Conservation (phyloP, 2,329 filamentous ascomycete genomes). For the Exophiala lecanii-corni region DNA sequence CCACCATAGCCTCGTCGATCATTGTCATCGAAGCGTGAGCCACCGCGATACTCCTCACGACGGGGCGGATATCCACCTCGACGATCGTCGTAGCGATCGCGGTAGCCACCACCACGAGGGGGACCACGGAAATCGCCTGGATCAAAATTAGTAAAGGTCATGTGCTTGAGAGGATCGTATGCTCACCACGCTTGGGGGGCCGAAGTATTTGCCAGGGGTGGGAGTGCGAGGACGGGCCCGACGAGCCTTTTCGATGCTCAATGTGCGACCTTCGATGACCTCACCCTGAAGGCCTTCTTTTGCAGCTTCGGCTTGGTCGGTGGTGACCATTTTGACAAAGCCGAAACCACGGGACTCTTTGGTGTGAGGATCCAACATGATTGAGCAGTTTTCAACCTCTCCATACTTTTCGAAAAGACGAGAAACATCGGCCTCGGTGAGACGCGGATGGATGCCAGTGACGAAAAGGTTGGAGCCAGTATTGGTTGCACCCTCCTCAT, state of each 20-base stretch:
- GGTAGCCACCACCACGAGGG: conserved; percentile 32
- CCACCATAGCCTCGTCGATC: conserved; percentile 41
- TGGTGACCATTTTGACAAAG: conserved; percentile 97
- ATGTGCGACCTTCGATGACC: conserved; percentile 85
- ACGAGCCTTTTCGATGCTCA: conserved; percentile 98
- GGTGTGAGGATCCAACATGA: conserved; percentile 97
- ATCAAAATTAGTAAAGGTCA: conserved; percentile 24
- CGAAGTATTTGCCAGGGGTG: conserved; percentile 98
- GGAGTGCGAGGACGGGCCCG: conserved; percentile 91
- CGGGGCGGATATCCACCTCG: conserved; percentile 42
- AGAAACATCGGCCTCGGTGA: conserved; percentile 83
- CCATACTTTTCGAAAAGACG: conserved; percentile 98
- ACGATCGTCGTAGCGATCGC: conserved; percentile 49
- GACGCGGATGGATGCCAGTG: conserved; percentile 90
- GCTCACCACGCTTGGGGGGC: conserved; percentile 90
- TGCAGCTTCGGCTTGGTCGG: conserved; percentile 91
- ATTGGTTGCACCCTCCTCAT: conserved; percentile 70
- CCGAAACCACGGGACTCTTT: conserved; percentile 98
- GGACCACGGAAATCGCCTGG: conserved; percentile 44
- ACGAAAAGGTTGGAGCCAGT: conserved; percentile 98
- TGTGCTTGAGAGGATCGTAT: too few relatives aligned
- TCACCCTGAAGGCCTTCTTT: conserved; percentile 95
- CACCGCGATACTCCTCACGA: conserved; percentile 44
- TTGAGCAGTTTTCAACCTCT: conserved; percentile 98
- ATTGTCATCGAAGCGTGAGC: conserved; percentile 40